Evolutionary conservation across 345 rosid genomes (phyloP).

Genomic region (Melaleuca quinquenervia): DNA sequence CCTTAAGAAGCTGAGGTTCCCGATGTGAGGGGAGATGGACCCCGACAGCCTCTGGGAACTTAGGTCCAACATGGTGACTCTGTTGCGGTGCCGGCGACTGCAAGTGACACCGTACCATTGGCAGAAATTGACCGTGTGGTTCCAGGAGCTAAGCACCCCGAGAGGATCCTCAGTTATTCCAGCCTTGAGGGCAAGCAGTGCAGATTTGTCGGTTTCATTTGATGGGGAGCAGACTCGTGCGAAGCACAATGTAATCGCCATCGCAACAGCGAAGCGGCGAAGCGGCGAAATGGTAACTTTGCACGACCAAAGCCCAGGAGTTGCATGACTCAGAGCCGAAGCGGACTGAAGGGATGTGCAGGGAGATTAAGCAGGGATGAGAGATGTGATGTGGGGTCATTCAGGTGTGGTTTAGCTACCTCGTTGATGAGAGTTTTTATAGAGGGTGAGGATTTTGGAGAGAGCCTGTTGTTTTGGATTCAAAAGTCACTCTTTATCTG

Average conservation of each 20-base stretch:
- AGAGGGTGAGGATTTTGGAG: neutral
- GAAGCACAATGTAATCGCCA: neutral
- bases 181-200: neutral
- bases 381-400: neutral
- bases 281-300: too few relatives aligned
- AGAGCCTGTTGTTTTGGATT: too few relatives aligned
- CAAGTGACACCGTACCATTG: neutral
- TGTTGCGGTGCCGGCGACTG: neutral
- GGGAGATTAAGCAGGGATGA: neutral
- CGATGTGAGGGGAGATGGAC: neutral
- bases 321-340: too few relatives aligned
- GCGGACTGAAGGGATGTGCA: neutral
- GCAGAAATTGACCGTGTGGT: neutral
- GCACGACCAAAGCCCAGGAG: neutral
- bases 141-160: neutral
- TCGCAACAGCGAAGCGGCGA: neutral
- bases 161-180: neutral
- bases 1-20: neutral
- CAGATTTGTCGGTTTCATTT: neutral
- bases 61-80: neutral
- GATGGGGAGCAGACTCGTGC: accelerated
- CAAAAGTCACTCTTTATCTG: too few relatives aligned
- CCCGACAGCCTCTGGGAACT: neutral
- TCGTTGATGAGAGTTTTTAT: neutral
- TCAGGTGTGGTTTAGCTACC: neutral